Evolutionary conservation across 106 monocot species (phyloP).

Genomic region (Hemerocallis citrina): DNA sequence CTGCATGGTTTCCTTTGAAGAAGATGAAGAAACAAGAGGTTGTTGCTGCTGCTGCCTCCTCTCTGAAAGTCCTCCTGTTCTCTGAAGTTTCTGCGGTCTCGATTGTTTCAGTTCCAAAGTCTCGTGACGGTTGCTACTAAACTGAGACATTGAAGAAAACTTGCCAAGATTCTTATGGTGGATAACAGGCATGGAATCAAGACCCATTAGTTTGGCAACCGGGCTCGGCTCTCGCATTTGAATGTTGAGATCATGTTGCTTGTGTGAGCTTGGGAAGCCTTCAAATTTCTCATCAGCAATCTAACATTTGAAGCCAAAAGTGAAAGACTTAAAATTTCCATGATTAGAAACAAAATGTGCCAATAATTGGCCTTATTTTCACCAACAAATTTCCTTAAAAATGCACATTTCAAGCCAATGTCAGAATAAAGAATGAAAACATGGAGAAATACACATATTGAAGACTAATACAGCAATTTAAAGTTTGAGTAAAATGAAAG

Average conservation of each 20-base stretch:
- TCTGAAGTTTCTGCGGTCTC: slow-evolving; percentile 68
- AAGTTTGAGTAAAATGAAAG: no score
- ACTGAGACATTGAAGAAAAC: slow-evolving; percentile 23
- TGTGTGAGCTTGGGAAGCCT: slow-evolving; percentile 29
- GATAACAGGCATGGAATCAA: slow-evolving; percentile 67
- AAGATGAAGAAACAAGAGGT: no score
- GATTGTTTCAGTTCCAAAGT: slow-evolving; percentile 11
- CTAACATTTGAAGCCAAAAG: not conserved
- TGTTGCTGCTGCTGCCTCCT: slow-evolving; percentile 7
- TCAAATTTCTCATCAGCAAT: slow-evolving; percentile 47
- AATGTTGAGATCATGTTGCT: not conserved
- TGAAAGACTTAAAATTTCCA: no score
- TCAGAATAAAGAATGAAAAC: no score
- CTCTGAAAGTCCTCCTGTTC: slow-evolving; percentile 34
- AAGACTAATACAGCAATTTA: no score
- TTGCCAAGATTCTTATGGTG: slow-evolving; percentile 35
- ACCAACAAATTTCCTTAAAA: no score
- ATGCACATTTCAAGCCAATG: no score
- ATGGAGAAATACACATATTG: no score
- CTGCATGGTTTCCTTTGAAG: not conserved
- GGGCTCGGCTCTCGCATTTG: slow-evolving; percentile 39
- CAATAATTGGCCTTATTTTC: no score
- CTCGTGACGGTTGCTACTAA: slow-evolving; percentile 11
- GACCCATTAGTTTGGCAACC: slow-evolving; percentile 90
- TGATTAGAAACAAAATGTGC: no score